A percentile compares a stretch with the other conserved stretches of the same genome.
Conservation (phyloP, 176 grass and related monocot genomes). For the Zoysia pacifica region DNA sequence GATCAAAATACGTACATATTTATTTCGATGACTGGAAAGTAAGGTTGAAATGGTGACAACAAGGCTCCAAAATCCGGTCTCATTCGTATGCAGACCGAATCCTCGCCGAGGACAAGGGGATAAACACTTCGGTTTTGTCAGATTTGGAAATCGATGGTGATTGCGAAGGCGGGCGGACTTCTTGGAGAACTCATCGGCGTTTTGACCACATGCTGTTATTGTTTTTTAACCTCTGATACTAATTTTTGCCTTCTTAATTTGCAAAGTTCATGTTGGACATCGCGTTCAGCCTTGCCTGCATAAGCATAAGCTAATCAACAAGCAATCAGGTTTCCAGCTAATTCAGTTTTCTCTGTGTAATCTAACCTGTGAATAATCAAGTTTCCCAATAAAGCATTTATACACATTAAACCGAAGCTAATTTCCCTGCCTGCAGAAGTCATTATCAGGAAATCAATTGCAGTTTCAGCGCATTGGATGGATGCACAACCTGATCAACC, state of each 20-base stretch:
- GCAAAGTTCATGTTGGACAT: background rate
- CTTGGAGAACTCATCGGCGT: background rate
- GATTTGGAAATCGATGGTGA: background rate
- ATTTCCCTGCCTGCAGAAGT: no score
- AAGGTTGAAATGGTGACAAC: background rate
- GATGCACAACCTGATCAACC: no score
- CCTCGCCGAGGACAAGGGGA: background rate
- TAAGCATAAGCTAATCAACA: no score
- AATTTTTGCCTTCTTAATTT: background rate
- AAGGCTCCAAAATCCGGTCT: background rate
- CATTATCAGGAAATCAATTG: no score
- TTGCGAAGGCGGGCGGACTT: background rate
- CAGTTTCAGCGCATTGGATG: no score
- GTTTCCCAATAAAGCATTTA: no score
- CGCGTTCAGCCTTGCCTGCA: no score
- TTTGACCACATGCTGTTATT: background rate
- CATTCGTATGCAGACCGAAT: background rate
- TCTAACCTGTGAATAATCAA: no score
- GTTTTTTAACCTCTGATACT: background rate
- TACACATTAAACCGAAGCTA: no score
- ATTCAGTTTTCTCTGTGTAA: no score
- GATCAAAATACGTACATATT: background rate
- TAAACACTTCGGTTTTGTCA: conserved; percentile 5
- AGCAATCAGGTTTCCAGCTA: no score
- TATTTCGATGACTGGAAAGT: background rate